These are phyloP conservation scores for Naegleria gruberi DNA, from an alignment of 208 protist species.

Conservation along the genomic window DNA sequence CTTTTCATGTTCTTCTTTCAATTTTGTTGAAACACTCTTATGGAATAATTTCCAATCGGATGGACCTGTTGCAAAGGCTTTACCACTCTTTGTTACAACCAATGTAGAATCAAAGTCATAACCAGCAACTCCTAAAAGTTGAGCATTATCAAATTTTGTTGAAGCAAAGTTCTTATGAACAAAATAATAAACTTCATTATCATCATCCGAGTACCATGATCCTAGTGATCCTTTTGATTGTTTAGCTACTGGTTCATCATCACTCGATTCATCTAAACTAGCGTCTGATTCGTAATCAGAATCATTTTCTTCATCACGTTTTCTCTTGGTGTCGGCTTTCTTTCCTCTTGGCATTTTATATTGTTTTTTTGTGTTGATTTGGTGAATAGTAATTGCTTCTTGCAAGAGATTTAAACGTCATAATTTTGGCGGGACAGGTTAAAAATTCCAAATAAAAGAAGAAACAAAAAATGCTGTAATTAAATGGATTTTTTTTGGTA, in stretches of 20 bases:
- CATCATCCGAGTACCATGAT: neutral
- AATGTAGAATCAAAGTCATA: neutral
- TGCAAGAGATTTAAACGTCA: no score
- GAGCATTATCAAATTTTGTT: neutral
- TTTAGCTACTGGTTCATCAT: neutral
- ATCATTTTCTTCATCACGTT: no score
- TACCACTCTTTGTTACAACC: neutral
- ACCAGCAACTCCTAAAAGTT: neutral
- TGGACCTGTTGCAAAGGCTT: neutral
- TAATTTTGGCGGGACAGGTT: no score
- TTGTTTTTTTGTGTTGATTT: no score
- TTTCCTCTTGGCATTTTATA: no score
- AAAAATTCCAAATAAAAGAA: no score
- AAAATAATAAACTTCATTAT: neutral
- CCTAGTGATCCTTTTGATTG: neutral
- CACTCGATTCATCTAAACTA: neutral
- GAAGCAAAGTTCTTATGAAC: neutral
- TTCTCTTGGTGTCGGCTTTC: no score
- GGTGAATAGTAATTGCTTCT: no score
- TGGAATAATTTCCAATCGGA: conserved; percentile 1
- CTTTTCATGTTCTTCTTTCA: conserved; percentile 35
- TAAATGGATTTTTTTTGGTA: no score
- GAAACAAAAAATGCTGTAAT: no score
- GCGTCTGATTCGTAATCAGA: no score
- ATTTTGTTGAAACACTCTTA: neutral